Percentiles rank a stretch among this genome's conserved stretches.
Evolutionary conservation across 2,329 filamentous ascomycete species (phyloP).

Genomic region (Elsinoe australis): DNA sequence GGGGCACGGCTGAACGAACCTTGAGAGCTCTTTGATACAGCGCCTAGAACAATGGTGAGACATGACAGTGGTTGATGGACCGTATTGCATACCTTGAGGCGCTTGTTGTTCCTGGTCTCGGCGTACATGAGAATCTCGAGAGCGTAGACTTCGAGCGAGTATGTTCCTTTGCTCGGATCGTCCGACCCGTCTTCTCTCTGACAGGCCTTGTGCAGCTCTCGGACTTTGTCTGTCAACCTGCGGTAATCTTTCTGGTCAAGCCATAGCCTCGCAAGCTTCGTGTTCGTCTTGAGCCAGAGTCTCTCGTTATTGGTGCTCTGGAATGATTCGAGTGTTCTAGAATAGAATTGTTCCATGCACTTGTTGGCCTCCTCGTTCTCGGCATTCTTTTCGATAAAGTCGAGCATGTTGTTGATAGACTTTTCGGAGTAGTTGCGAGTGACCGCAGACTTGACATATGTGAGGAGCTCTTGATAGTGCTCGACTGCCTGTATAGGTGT

Average conservation of each 20-base stretch:
- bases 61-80: constrained; percentile 22
- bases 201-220: constrained; percentile 82
- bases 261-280: constrained; percentile 87
- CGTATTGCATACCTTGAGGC: constrained; percentile 58
- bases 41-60: constrained; percentile 36
- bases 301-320: constrained; percentile 96
- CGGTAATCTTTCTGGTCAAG: constrained; percentile 85
- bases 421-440: constrained; percentile 98
- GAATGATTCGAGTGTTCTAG: constrained; percentile 84
- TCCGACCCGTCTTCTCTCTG: constrained; percentile 79
- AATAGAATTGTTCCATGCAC: constrained; percentile 94
- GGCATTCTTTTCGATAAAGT: constrained; percentile 89
- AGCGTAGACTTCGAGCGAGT: constrained; percentile 90
- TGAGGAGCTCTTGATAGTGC: constrained; percentile 90
- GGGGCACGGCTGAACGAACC: constrained; percentile 92
- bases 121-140: constrained; percentile 98
- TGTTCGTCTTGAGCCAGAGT: constrained; percentile 95
- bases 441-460: constrained; percentile 93
- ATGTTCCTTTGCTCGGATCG: constrained; percentile 92
- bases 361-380: constrained; percentile 62
- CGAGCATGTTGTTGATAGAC: constrained; percentile 98
- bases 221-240: constrained; percentile 71
- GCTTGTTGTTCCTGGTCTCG: constrained; percentile 94
- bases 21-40: constrained; percentile 86
- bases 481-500: constrained; percentile 60